Conservation (phyloP, 2,329 filamentous ascomycete genomes). For the Botrytis porri region DNA sequence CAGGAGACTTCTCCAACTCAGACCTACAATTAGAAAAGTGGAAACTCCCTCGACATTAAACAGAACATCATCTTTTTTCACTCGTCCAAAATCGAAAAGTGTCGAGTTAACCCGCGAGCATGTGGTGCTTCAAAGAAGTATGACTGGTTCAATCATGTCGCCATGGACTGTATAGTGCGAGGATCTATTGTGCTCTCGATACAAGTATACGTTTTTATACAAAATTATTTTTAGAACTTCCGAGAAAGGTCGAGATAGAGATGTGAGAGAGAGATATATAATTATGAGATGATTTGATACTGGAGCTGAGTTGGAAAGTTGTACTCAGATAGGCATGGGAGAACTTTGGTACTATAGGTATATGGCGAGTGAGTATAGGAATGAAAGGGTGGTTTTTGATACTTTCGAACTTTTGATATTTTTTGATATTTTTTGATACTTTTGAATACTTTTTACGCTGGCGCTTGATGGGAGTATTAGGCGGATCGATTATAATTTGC, state of each 20-base stretch:
- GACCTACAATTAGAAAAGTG: background rate
- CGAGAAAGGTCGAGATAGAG: background rate
- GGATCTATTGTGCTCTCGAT: background rate
- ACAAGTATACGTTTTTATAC: background rate
- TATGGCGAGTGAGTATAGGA: accelerated
- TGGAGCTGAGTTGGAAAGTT: background rate
- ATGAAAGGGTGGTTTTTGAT: background rate
- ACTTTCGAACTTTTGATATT: background rate
- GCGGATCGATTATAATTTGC: background rate
- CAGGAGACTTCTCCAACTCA: background rate
- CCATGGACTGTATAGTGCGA: background rate
- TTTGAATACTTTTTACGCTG: background rate
- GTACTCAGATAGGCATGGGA: background rate
- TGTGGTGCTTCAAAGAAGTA: background rate
- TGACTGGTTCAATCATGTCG: background rate
- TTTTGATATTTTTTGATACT: background rate
- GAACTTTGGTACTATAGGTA: too few species aligned
- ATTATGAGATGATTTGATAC: background rate
- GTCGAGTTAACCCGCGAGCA: background rate
- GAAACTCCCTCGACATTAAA: background rate
- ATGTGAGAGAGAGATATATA: background rate
- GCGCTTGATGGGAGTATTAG: background rate
- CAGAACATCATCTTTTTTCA: background rate
- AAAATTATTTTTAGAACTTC: background rate
- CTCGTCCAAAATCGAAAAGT: too few species aligned